Evolutionary conservation across 2,329 filamentous ascomycete species (phyloP).

Genomic region (Cytospora piceicola): DNA sequence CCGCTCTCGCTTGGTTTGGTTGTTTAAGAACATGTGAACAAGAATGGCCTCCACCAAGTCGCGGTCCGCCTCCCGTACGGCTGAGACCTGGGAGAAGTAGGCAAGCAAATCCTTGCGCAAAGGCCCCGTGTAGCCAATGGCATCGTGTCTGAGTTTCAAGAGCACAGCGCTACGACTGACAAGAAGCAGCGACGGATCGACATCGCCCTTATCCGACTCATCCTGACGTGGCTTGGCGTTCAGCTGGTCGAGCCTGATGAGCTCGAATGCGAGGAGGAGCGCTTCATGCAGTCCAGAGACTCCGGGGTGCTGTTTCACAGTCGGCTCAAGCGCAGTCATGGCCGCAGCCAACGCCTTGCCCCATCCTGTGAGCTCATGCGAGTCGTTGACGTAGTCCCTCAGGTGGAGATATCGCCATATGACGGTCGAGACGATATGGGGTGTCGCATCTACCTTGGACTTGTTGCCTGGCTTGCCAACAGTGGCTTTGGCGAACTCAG

Average conservation of each 20-base stretch:
- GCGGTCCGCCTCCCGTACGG: slow-evolving; percentile 77
- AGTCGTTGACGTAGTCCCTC: slow-evolving; percentile 78
- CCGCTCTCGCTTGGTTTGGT: slow-evolving; percentile 73
- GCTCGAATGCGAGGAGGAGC: slow-evolving; percentile 80
- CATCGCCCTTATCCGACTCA: slow-evolving; percentile 65
- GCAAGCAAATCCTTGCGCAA: slow-evolving; percentile 86
- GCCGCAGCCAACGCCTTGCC: slow-evolving; percentile 77
- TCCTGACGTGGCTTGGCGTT: slow-evolving; percentile 66
- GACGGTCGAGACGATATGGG: slow-evolving; percentile 72
- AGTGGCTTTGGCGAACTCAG: slow-evolving; percentile 71
- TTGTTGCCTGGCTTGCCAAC: slow-evolving; percentile 57
- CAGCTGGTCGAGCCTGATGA: slow-evolving; percentile 78
- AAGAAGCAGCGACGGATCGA: slow-evolving; percentile 77
- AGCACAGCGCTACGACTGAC: slow-evolving; percentile 86
- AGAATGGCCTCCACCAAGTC: slow-evolving; percentile 84
- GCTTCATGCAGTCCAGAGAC: slow-evolving; percentile 70
- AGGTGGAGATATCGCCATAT: slow-evolving; percentile 90
- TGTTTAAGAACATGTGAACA: slow-evolving; percentile 78
- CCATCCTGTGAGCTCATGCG: slow-evolving; percentile 82
- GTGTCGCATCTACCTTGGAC: slow-evolving; percentile 61
- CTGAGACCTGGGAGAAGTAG: slow-evolving; percentile 81
- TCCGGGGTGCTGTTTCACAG: slow-evolving; percentile 49
- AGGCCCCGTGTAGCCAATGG: slow-evolving; percentile 91
- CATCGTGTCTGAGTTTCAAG: slow-evolving; percentile 78
- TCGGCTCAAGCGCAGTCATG: slow-evolving; percentile 64